Conservation (phyloP, 192 early-diverging fungal species). For the Cladochytrium replicatum region DNA sequence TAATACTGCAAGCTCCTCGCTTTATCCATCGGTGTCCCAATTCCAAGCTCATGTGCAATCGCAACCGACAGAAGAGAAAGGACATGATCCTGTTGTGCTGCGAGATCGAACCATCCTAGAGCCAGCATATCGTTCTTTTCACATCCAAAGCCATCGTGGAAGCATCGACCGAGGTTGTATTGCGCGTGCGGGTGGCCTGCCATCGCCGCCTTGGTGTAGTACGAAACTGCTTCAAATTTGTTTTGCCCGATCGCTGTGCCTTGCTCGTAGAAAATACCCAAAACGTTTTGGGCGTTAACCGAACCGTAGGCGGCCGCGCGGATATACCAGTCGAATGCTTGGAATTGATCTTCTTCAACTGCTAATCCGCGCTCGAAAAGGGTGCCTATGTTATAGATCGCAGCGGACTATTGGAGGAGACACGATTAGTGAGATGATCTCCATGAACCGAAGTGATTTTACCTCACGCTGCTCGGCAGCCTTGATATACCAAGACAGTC, state of each 20-base stretch:
- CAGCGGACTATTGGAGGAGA: too few relatives aligned
- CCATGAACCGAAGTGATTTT: too few relatives aligned
- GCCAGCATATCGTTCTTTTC: slow-evolving; percentile 26
- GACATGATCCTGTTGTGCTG: slow-evolving; percentile 32
- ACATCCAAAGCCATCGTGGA: slow-evolving; percentile 42
- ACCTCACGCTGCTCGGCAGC: slow-evolving; percentile 37
- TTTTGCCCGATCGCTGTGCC: slow-evolving; percentile 23
- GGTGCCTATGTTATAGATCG: slow-evolving; percentile 49
- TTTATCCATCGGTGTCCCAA: slow-evolving; percentile 48
- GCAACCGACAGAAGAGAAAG: slow-evolving; percentile 48
- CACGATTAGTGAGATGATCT: too few relatives aligned
- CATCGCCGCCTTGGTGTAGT: slow-evolving; percentile 32
- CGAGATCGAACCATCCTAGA: slow-evolving; percentile 31
- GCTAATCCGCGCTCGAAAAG: slow-evolving; percentile 41
- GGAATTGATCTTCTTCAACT: slow-evolving; percentile 22
- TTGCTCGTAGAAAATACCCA: slow-evolving; percentile 43
- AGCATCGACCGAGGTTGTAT: slow-evolving; percentile 43
- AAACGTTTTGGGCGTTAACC: slow-evolving; percentile 37
- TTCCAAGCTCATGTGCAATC: slow-evolving; percentile 67
- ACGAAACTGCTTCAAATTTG: slow-evolving; percentile 22
- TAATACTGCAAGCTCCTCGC: slow-evolving; percentile 37
- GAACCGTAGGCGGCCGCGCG: slow-evolving; percentile 30
- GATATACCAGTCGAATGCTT: slow-evolving; percentile 38
- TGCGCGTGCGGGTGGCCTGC: slow-evolving; percentile 42
- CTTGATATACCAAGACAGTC: slow-evolving; percentile 47